Evolutionary conservation across 2,329 filamentous ascomycete species (phyloP).

Genomic region (Chrysosporium keratinophilum): DNA sequence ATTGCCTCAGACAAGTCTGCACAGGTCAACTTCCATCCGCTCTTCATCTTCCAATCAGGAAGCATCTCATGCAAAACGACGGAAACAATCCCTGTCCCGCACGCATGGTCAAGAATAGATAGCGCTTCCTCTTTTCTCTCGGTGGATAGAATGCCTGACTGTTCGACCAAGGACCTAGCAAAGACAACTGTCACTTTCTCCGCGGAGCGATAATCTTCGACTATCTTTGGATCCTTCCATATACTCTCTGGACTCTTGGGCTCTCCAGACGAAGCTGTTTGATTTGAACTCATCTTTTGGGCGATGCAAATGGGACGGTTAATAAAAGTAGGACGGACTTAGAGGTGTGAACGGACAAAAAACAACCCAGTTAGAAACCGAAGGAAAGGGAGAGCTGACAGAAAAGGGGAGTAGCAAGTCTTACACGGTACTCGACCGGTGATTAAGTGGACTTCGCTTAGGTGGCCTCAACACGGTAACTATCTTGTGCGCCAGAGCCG

Average conservation of each 20-base stretch:
- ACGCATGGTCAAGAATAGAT: constrained; percentile 8
- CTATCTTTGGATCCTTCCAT: constrained; percentile 11
- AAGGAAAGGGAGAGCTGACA: no score
- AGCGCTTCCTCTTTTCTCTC: not conserved
- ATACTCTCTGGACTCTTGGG: not conserved
- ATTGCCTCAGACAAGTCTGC: constrained; percentile 12
- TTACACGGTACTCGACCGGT: no score
- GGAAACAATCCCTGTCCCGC: constrained; percentile 10
- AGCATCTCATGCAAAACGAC: constrained; percentile 9
- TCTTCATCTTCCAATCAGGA: not conserved
- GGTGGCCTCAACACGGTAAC: no score
- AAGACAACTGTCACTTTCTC: constrained; percentile 10
- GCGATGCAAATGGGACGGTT: not conserved
- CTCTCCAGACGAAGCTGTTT: not conserved
- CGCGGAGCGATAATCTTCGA: constrained; percentile 10
- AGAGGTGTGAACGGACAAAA: no score
- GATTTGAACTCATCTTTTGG: not conserved
- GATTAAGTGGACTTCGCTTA: no score
- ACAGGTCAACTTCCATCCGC: constrained; percentile 7
- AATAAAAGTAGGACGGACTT: not conserved
- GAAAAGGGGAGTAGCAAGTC: no score
- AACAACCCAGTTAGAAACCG: no score
- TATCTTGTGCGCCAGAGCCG: no score
- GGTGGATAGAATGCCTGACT: constrained; percentile 8
- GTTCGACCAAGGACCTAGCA: constrained; percentile 7